Evolutionary conservation across 768 basidiomycete species (phyloP), one percentile per base, ranked within the genome.

Genomic region (Termitomyces sp.): DNA sequence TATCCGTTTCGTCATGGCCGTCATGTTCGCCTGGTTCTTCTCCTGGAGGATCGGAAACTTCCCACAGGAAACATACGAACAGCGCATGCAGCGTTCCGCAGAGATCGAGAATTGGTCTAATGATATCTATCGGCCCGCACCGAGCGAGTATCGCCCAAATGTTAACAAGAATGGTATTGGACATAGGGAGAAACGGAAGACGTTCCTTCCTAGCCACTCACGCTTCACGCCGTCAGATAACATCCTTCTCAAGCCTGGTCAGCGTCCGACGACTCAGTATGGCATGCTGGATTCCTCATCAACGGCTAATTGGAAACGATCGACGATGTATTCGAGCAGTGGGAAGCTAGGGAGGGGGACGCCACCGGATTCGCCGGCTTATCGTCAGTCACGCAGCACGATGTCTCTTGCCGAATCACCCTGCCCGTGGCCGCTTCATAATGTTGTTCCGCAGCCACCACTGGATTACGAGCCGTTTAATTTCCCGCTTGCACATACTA

Each of bases 91-190:
- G 63, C 88, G 96, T 29, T 87, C 90, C 2, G 84, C 85, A 29
- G 92, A 94, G 72, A 97, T 99, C 67, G 97, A 99, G 74, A 86
- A 89, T 67, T 99, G 97, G 97, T 87, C 94, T 29, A 89, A 89
- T 67, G 94, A 98, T 69, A 98, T 99, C 66, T 96, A 96, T 73
- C 86, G 88, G 47, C 87, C 96, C 14, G 97, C 97, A 2, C 97
- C 97, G 2, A 88, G 88, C 63, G 81, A 89, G 57, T 92, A 94
- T 68, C 86, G 97, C 31, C 97, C 97, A 7, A 97, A 92, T 66
- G 94, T 94, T 36, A 75, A 79, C 69, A 91, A 91, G 76, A 83
- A 82, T 64, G 88, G 88, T n/a, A 70, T 85, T 29, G 74, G 80
- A 57, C 73, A 73, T n/a, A 85, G 87, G 65, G 77, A 79, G 59